Percentiles rank a stretch among this genome's conserved stretches.
Evolutionary conservation across 257 asterid species (phyloP).

Genomic region (Fraxinus quadrangulata): DNA sequence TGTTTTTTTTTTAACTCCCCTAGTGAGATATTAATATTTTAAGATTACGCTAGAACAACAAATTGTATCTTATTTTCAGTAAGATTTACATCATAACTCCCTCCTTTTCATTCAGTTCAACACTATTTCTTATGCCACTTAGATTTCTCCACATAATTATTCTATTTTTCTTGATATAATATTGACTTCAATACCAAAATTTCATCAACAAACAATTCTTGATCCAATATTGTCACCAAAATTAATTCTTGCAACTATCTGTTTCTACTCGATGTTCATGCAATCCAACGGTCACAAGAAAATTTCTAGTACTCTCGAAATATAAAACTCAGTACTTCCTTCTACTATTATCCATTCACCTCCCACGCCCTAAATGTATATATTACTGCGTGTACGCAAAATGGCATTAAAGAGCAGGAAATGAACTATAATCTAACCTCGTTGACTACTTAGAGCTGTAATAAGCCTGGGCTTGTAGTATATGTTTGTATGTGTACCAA

Average conservation of each 20-base stretch:
- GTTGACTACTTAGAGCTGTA: too few relatives aligned
- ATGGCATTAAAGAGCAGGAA: neutral
- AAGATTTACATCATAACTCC: neutral
- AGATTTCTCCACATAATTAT: neutral
- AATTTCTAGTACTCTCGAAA: too few relatives aligned
- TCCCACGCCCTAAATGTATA: neutral
- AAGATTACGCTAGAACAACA: too few relatives aligned
- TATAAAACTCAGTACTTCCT: too few relatives aligned
- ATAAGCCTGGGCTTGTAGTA: too few relatives aligned
- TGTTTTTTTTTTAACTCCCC: too few relatives aligned
- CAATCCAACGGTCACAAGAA: neutral
- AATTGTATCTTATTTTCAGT: neutral
- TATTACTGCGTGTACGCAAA: neutral
- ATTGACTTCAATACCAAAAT: neutral
- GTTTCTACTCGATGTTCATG: conserved; percentile 13
- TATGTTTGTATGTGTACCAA: too few relatives aligned
- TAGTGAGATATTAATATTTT: too few relatives aligned
- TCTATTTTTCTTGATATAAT: neutral
- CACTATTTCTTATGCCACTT: neutral
- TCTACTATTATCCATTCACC: conserved; percentile 9
- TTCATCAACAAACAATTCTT: conserved; percentile 7
- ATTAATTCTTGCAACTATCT: conserved; percentile 23
- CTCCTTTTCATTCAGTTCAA: neutral
- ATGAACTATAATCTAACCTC: too few relatives aligned
- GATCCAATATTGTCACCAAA: conserved; percentile 33